Base-by-base conservation (phyloP, 306 rosid genomes). In the Fagus sylvatica region DNA sequence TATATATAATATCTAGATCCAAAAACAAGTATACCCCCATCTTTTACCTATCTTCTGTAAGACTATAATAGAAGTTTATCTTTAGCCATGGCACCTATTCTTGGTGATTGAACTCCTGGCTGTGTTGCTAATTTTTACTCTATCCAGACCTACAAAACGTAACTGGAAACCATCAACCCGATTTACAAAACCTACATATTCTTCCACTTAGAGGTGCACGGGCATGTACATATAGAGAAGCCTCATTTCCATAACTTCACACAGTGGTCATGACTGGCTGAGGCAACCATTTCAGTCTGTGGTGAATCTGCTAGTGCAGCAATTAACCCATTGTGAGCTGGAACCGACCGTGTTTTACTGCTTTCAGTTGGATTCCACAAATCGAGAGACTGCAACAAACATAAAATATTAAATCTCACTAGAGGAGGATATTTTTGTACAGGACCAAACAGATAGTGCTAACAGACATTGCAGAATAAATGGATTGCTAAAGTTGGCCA, bases 211-310 rank as follows among this genome's bases (percentile, higher is more conserved):
- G 53, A 0, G 51, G 49, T n/a, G 36, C 65, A 46, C 15, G 8
- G 72, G 28, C 43, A 32, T 69, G 55, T 41, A 40, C 74, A 60
- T 2, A 36, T 6, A 16, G 22, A 66, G 67, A 67, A 69, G 74
- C 16, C 64, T 86, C 74, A 91, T 81, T 82, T 89, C 96, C 96
- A 91, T 28, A 89, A 57, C 78, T 87, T 91, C 71, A 87, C 90
- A 19, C 76, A 74, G 5, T 70, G 78, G 82, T 91, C 96, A 78
- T 86, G 86, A 79, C 96, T 79, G 22, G 85, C 86, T 0, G 96
- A 89, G 73, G 96, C 96, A 49, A 91, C 77, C 86, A 81, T 65
- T 39, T 81, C 81, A 41, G 74, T 76, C 69, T 51, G n/a, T 0
- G 75, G 72, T 41, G 90, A 81, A 55, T 79, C 83, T 39, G 86